phyloP scores from a whole-genome alignment of 2,329 filamentous ascomycete species.

The Colletotrichum sp. region DNA sequence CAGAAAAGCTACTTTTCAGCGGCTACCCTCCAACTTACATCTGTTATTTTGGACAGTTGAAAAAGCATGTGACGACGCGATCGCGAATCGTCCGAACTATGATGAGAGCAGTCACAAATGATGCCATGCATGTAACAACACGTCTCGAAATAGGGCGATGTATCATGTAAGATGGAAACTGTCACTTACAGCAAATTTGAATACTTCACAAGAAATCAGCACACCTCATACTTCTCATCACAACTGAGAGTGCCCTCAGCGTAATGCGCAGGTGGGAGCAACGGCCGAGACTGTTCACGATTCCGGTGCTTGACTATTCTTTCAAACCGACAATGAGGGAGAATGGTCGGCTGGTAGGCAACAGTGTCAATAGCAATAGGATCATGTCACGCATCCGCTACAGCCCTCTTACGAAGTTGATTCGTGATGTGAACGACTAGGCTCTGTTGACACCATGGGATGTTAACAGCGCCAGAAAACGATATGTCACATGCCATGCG shows the following conservation, averaged over 20 bases:
- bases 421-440: background rate
- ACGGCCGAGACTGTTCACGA: background rate
- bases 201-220: background rate
- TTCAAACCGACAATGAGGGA: too few species aligned
- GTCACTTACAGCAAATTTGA: background rate
- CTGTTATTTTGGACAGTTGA: background rate
- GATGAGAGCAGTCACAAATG: background rate
- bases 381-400: too few species aligned
- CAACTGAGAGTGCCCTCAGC: rapidly evolving
- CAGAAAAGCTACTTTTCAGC: background rate
- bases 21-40: background rate
- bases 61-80: background rate
- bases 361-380: too few species aligned
- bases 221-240: background rate
- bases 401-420: too few species aligned
- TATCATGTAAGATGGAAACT: background rate
- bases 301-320: too few species aligned
- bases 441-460: background rate
- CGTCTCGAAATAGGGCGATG: background rate
- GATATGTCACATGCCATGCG: background rate
- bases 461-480: background rate
- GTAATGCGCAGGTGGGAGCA: background rate
- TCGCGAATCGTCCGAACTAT: background rate
- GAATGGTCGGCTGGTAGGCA: too few species aligned
- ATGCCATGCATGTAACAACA: background rate